Percentiles rank a stretch among this genome's conserved stretches.
These are phyloP conservation scores for Salvia miltiorrhiza DNA, from an alignment of 257 asterid genomes.

Conservation along the genomic window DNA sequence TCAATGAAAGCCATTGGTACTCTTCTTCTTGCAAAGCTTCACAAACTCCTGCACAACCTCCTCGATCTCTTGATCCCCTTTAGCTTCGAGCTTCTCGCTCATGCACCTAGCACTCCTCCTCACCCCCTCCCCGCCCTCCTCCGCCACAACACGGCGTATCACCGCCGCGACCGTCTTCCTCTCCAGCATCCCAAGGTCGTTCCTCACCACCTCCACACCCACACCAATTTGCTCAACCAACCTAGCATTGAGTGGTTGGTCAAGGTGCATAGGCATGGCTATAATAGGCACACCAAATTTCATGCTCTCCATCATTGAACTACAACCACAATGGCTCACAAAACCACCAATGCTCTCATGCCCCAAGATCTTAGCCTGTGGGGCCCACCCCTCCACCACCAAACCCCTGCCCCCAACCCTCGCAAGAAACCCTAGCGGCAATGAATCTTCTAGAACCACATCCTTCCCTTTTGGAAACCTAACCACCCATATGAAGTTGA, in stretches of 20 bases:
- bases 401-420: constrained; percentile 32
- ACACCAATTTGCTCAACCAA: constrained; percentile 22
- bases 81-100: constrained; percentile 28
- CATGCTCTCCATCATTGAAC: constrained; percentile 45
- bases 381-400: constrained; percentile 48
- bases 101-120: constrained; percentile 22
- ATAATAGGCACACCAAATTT: constrained; percentile 47
- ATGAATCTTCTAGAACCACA: constrained; percentile 14
- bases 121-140: constrained; percentile 18
- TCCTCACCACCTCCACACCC: constrained; percentile 33
- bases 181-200: constrained; percentile 22
- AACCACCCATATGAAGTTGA: constrained; percentile 47
- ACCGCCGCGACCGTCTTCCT: constrained; percentile 24
- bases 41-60: constrained; percentile 32
- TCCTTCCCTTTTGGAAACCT: constrained; percentile 39
- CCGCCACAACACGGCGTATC: constrained; percentile 26
- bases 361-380: constrained; percentile 34
- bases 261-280: constrained; percentile 47
- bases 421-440: constrained; percentile 39
- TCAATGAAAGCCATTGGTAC: constrained; percentile 5
- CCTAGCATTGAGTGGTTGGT: constrained; percentile 44
- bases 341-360: constrained; percentile 42
- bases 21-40: constrained; percentile 16
- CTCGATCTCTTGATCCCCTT: constrained; percentile 43
- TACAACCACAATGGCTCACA: constrained; percentile 52